Conservation (phyloP, 495 filamentous ascomycete genomes). For the Rhizodiscina lignyota region DNA sequence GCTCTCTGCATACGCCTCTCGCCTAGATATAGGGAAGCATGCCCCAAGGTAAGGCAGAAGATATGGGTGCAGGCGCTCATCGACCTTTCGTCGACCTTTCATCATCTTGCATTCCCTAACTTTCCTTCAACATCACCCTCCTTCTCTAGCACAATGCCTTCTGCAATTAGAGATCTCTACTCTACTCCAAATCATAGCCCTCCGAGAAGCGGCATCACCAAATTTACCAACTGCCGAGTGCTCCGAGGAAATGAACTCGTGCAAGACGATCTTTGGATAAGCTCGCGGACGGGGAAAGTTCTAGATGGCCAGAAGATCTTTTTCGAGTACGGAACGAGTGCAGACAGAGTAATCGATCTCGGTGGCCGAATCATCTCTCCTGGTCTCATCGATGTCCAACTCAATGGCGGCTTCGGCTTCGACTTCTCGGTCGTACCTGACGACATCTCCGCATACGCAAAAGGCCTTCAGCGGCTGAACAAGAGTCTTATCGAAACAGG, state of each 20-base stretch:
- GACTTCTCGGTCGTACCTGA: conserved; percentile 25
- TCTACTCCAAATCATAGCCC: too few species aligned
- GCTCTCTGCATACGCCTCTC: too few species aligned
- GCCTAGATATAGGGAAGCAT: too few species aligned
- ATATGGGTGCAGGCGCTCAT: too few species aligned
- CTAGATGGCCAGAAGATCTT: conserved; percentile 12
- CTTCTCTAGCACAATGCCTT: too few species aligned
- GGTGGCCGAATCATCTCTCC: conserved; percentile 24
- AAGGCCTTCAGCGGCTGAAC: conserved; percentile 15
- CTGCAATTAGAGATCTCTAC: too few species aligned
- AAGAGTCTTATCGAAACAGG: conserved; percentile 21
- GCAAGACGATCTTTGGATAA: conserved; percentile 16
- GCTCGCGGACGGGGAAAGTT: conserved; percentile 20
- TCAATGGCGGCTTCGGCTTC: conserved; percentile 23
- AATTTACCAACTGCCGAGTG: conserved; percentile 26
- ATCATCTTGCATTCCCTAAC: too few species aligned
- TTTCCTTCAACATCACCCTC: too few species aligned
- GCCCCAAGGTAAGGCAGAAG: too few species aligned
- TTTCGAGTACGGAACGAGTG: conserved; percentile 15
- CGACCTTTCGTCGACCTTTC: too few species aligned
- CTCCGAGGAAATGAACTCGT: conserved; percentile 23
- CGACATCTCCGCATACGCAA: conserved; percentile 33
- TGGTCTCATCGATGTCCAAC: conserved; percentile 24
- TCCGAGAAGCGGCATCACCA: conserved; percentile 7
- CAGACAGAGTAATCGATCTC: conserved; percentile 22